phyloP scores from a whole-genome alignment of 495 filamentous ascomycete genomes.

The Aspergillus cavernicola region DNA sequence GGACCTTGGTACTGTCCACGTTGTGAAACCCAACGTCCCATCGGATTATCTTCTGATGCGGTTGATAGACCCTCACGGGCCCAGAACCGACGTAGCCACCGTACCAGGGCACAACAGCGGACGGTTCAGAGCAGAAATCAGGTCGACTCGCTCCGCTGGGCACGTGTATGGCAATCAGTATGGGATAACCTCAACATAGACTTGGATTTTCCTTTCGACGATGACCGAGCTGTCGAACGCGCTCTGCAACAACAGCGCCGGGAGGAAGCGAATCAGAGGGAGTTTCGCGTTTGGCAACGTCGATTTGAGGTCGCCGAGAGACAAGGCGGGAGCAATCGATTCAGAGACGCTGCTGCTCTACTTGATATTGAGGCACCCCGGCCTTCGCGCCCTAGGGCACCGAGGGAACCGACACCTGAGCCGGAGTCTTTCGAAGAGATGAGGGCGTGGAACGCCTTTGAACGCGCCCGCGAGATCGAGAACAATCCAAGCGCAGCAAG shows the following conservation, averaged over 20 bases:
- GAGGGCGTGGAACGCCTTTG: constrained; percentile 84
- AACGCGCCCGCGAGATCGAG: constrained; percentile 72
- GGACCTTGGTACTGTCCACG: constrained; percentile 83
- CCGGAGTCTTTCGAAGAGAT: constrained; percentile 74
- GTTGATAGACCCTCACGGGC: constrained; percentile 28
- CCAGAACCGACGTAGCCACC: constrained; percentile 40
- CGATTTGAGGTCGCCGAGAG: constrained; percentile 74
- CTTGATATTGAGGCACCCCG: constrained; percentile 46
- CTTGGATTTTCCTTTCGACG: constrained; percentile 84
- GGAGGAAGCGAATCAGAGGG: constrained; percentile 58
- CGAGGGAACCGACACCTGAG: constrained; percentile 47
- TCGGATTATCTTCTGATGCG: constrained; percentile 33
- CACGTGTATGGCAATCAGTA: constrained; percentile 65
- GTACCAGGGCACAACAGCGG: constrained; percentile 49
- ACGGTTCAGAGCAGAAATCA: constrained; percentile 40
- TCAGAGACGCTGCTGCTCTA: constrained; percentile 57
- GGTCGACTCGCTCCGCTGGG: constrained; percentile 52
- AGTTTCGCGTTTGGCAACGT: constrained; percentile 73
- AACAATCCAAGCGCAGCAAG: constrained; percentile 47
- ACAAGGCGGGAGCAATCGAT: constrained; percentile 69
- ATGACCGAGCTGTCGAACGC: constrained; percentile 53
- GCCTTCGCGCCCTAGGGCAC: constrained; percentile 43
- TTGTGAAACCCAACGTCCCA: constrained; percentile 56
- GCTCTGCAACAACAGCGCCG: constrained; percentile 52
- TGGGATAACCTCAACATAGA: constrained; percentile 69